phyloP scores from a whole-genome alignment of 768 basidiomycete species.

The Boletus pseudopeckii region DNA sequence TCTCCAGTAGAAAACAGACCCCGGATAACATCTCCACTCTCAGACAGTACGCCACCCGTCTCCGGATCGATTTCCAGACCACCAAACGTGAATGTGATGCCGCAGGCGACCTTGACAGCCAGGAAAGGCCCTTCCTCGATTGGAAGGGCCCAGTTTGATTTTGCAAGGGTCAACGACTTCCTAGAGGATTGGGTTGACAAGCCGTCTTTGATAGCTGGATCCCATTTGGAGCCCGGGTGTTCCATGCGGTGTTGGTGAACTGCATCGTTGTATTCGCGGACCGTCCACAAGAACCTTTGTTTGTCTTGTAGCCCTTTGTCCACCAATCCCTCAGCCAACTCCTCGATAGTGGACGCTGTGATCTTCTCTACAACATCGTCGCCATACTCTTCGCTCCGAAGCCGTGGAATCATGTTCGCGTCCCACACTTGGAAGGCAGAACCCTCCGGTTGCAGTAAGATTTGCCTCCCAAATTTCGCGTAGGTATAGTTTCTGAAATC shows the following conservation, averaged over 20 bases:
- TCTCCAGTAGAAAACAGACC: conserved; percentile 68
- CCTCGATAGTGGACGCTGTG: conserved; percentile 43
- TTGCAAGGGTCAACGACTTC: conserved; percentile 41
- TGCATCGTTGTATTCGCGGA: conserved; percentile 51
- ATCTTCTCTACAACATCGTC: conserved; percentile 59
- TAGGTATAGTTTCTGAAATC: conserved; percentile 75
- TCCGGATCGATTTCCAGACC: conserved; percentile 58
- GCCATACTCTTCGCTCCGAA: conserved; percentile 65
- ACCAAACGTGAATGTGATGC: conserved; percentile 72
- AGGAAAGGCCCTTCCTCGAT: conserved; percentile 53
- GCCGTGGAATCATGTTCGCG: conserved; percentile 36
- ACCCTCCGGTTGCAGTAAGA: conserved; percentile 55
- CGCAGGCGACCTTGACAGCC: conserved; percentile 67
- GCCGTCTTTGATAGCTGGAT: conserved; percentile 64
- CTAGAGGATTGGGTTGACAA: conserved; percentile 47
- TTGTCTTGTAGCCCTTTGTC: conserved; percentile 45
- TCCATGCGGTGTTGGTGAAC: conserved; percentile 37
- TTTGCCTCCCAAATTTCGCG: conserved; percentile 61
- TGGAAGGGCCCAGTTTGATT: conserved; percentile 67
- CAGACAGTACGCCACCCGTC: conserved; percentile 49
- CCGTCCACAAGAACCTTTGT: conserved; percentile 42
- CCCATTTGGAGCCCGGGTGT: conserved; percentile 41
- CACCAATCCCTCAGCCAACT: conserved; percentile 46
- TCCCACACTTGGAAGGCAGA: conserved; percentile 69
- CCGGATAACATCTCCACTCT: conserved; percentile 39